A percentile compares a stretch with the other conserved stretches of the same genome.
phyloP scores from a whole-genome alignment of 495 filamentous ascomycete species.

The Xanthoparmelia taractica region DNA sequence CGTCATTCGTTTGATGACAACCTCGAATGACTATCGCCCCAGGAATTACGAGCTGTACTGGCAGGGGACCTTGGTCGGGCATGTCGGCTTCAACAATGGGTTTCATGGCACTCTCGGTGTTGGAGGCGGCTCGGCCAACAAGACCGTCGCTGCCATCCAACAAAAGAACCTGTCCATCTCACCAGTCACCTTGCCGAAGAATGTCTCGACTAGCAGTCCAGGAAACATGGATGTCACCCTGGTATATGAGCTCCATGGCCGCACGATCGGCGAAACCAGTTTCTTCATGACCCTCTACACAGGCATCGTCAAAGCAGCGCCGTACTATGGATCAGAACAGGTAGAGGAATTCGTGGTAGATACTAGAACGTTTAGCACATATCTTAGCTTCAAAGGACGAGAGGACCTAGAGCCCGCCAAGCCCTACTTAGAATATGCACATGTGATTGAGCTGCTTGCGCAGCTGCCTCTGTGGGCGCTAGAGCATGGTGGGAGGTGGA shows the following conservation, averaged over 20 bases:
- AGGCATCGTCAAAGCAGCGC: background rate
- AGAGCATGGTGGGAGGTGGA: background rate
- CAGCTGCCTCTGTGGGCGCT: background rate
- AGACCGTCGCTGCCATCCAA: background rate
- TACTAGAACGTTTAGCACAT: background rate
- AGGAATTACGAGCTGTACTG: background rate
- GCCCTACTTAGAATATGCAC: background rate
- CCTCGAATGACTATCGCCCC: background rate
- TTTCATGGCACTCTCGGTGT: background rate
- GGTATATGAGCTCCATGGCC: background rate
- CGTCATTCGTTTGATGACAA: background rate
- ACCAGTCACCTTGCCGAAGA: too few species aligned
- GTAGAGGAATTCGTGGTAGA: background rate
- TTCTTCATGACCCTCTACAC: slow-evolving; percentile 1
- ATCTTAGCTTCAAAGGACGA: background rate
- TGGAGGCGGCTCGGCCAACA: background rate
- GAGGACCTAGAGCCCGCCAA: background rate
- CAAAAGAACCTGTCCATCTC: background rate
- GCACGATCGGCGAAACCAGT: background rate
- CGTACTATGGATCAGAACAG: background rate
- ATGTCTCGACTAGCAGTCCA: background rate
- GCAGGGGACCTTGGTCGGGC: background rate
- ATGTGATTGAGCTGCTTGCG: background rate
- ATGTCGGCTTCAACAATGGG: background rate
- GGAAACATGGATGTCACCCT: background rate